phyloP scores from a whole-genome alignment of 2,329 filamentous ascomycete species.

The Colletotrichum shisoi region DNA sequence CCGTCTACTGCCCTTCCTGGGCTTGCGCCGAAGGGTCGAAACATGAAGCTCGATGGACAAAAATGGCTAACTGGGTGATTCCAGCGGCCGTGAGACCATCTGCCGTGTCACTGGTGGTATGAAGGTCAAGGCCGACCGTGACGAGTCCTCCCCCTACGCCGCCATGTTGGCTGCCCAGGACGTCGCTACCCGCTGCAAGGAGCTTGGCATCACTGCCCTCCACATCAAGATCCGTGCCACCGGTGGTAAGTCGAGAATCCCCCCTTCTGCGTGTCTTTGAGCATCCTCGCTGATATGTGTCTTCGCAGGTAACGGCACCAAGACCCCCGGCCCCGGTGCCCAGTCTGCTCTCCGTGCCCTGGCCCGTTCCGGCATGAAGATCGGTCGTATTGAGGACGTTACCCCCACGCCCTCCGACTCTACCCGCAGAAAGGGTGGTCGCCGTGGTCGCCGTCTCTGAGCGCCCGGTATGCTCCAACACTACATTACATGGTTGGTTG shows the following conservation, averaged over 20 bases:
- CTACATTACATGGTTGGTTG: conserved; percentile 24
- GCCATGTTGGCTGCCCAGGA: conserved; percentile 99
- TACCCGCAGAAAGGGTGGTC: conserved; percentile 99
- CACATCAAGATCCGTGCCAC: conserved; percentile 99
- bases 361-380: conserved; percentile 99
- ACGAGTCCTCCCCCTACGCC: conserved; percentile 99
- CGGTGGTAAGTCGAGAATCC: conserved; percentile 71
- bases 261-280: too few species aligned
- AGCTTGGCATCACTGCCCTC: conserved; percentile 82
- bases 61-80: conserved; percentile 73
- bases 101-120: conserved; percentile 99
- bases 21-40: neutral
- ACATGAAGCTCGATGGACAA: conserved; percentile 27
- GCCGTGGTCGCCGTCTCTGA: conserved; percentile 99
- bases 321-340: conserved; percentile 98
- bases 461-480: conserved; percentile 50
- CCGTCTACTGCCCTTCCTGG: neutral
- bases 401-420: conserved; percentile 99
- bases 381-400: conserved; percentile 99
- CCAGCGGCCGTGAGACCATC: conserved; percentile 99
- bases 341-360: conserved; percentile 99
- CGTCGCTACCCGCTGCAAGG: conserved; percentile 84
- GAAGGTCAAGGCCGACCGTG: conserved; percentile 99
- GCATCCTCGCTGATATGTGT: conserved; percentile 11
- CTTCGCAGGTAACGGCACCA: conserved; percentile 90